Evolutionary conservation across 148 eudicot species (phyloP).

Genomic region (Rhododendron henanense): DNA sequence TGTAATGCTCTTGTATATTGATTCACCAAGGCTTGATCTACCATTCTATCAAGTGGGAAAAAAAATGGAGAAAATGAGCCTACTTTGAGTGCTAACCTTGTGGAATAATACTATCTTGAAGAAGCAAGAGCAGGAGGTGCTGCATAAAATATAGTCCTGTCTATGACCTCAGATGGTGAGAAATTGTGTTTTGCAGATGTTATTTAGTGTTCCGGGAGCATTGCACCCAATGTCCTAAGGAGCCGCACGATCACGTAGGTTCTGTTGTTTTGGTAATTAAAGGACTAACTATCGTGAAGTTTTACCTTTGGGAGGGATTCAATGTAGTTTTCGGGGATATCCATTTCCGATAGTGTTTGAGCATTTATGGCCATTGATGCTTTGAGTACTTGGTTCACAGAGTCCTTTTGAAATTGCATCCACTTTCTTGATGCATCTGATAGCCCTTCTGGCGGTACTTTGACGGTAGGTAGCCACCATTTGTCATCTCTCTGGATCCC

Average conservation of each 20-base stretch:
- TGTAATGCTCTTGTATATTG: slow-evolving; percentile 58
- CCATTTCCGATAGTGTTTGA: slow-evolving; percentile 45
- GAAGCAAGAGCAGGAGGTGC: background rate
- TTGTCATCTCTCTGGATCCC: slow-evolving; percentile 32
- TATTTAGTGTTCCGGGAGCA: background rate
- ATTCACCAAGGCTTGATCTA: slow-evolving; percentile 57
- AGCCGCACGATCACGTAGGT: background rate
- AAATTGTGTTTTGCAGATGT: background rate
- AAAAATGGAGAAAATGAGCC: background rate
- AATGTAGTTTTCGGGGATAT: slow-evolving; percentile 52
- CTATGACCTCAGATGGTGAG: background rate
- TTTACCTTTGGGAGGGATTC: slow-evolving; percentile 58
- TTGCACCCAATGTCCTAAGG: background rate
- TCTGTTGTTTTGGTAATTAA: background rate
- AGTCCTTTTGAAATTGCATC: slow-evolving; percentile 51
- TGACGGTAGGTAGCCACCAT: slow-evolving; percentile 54
- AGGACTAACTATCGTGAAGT: background rate
- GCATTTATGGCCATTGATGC: slow-evolving; percentile 64
- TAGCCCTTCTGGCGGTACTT: slow-evolving; percentile 41
- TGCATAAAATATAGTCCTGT: background rate
- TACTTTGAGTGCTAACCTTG: background rate
- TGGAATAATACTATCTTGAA: background rate
- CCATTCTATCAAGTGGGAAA: slow-evolving; percentile 39
- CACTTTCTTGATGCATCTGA: slow-evolving; percentile 47
- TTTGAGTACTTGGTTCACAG: slow-evolving; percentile 55